Evolutionary conservation across 495 filamentous ascomycete genomes (phyloP), one percentile per base, ranked within the genome.

Genomic region (Zalerion maritima): DNA sequence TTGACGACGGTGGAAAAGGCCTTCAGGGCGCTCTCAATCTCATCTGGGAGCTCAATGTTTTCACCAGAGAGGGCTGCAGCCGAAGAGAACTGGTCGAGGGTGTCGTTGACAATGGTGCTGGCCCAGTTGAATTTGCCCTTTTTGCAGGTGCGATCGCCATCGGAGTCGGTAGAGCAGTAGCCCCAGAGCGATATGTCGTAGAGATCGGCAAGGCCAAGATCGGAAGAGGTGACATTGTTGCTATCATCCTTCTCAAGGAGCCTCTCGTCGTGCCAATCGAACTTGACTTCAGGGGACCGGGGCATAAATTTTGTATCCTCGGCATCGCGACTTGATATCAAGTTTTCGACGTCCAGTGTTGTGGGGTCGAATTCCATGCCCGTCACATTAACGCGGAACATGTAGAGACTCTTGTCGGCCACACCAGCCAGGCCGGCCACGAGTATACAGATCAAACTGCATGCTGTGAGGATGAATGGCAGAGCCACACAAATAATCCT

Each of bases 101-200:
- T 57, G 36, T 64, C 60, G 37, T 74, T 64, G 29, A 87, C 46
- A 5, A 42, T 52, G 2, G 65, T 57, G 3, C 74, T 64, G 48
- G 91, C 72, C 71, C 85, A 94, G 61, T 74, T 69, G 62, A 80
- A 94, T 34, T 72, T 49, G 3, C 69, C 51, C 54, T 79, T 60
- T 20, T 54, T 66, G 58, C 75, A 73, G 31, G 43, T 58, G 29
- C 62, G 55, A 17, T 58, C 51, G 35, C 59, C 60, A 20, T 57
- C 58, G 22, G 59, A 40, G 6, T 48, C 40, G 4, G 54, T 57
- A 24, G 65, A 59, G 62, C 89, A 96, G 69, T 85, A 94, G 47
- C 78, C 78, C 79, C 78, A 92, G 16, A 97, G 62, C 37, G 69
- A 69, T 47, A 94, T 64, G 29, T 72, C 66, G 67, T 96, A 96